These are phyloP conservation scores for Musa acuminata DNA, from an alignment of 176 grass and related monocot genomes.

Conservation along the genomic window DNA sequence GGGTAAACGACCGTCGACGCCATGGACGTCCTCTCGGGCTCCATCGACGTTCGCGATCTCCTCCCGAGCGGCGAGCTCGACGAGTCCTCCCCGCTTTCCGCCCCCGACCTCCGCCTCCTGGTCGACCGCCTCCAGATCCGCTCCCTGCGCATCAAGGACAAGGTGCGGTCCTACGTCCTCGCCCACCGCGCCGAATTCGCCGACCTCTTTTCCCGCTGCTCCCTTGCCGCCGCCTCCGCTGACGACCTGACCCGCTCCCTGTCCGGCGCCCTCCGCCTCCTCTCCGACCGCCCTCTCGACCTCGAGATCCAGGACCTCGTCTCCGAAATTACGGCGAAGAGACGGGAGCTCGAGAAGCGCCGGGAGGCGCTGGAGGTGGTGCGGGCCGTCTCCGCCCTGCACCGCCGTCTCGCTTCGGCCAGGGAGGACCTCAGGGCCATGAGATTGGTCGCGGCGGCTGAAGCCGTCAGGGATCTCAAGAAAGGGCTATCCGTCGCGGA, in stretches of 20 bases:
- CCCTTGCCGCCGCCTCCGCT: constrained; percentile 29
- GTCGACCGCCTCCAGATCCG: constrained; percentile 81
- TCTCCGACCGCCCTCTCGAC: constrained; percentile 52
- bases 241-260: constrained; percentile 34
- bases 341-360: constrained; percentile 56
- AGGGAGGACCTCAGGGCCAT: constrained; percentile 40
- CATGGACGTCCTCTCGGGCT: constrained; percentile 19
- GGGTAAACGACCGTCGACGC: background rate
- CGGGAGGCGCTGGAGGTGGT: constrained; percentile 55
- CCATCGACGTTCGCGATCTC: constrained; percentile 79
- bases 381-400: constrained; percentile 33
- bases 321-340: constrained; percentile 41
- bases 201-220: constrained; percentile 39
- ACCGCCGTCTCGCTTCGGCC: constrained; percentile 40
- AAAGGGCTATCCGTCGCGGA: constrained; percentile 23
- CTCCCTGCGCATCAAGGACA: constrained; percentile 59
- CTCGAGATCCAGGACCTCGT: constrained; percentile 54
- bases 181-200: constrained; percentile 53
- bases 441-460: constrained; percentile 37
- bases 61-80: constrained; percentile 53
- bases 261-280: constrained; percentile 41
- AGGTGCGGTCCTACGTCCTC: constrained; percentile 57
- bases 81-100: constrained; percentile 79
- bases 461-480: constrained; percentile 40
- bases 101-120: constrained; percentile 85